Base-by-base conservation (phyloP, 2,329 filamentous ascomycete species). In the Diaporthe vaccinii region DNA sequence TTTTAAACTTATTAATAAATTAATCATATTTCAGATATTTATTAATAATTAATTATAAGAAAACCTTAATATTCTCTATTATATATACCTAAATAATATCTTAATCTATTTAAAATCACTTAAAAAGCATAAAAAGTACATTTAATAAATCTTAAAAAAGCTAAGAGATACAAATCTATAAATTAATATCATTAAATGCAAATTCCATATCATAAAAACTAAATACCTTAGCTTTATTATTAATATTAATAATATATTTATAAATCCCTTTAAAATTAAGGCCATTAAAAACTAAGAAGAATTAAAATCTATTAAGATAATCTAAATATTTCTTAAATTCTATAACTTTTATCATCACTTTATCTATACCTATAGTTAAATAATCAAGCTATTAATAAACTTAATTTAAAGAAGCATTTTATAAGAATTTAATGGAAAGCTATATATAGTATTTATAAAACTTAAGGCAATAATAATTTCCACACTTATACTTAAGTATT, bases 191-290 rank as follows among this genome's bases (percentile, higher is more conserved):
- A n/a, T n/a, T n/a, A n/a, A n/a, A 1, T 51, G 25, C 10, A n/a
- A 25, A 69, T 25, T 15, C 55, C 9, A 55, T 58, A 58, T 58
- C 36, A 57, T 70, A 57, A 57, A 70, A 44, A 57, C 28, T 36
- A 70, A 57, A 34, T 57, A 36, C 20, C 20, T 70, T 4, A 20
- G 20, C 5, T 70, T 70, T 70, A 69, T 69, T 36, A 36, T 69
- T 55, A 55, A n/a, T 55, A 69, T 10, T 17, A 55, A 69, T 41
- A 57, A 10, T 5, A 55, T 69, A 22, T 22, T 28, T 39, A 57
- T 70, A 39, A 51, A 57, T 15, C 8, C 8, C 6, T 55, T 25
- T 25, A 57, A 70, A 9, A n/a, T 70, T 31, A 31, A 4, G 17
- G 28, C 57, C 25, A 44, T 70, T 31, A 53, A 57, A n/a, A n/a